Conservation (phyloP, 2,329 filamentous ascomycete species). For the Geoglossum cookeanum region DNA sequence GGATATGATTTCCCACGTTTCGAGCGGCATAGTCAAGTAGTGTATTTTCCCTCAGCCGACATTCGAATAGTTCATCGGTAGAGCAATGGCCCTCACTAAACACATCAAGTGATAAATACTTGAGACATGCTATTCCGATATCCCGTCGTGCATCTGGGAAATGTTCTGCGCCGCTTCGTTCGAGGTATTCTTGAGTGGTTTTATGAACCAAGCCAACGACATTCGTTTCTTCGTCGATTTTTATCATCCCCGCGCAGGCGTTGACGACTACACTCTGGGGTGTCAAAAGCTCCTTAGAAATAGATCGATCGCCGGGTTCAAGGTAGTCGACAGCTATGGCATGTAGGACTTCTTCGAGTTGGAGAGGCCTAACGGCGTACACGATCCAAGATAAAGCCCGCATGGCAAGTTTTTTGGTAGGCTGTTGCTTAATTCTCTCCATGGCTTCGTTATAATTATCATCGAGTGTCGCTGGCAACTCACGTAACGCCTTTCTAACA, state of each 20-base stretch:
- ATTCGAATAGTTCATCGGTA: not conserved
- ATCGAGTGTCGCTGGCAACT: conserved; percentile 9
- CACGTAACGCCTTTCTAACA: conserved; percentile 9
- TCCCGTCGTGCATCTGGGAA: conserved; percentile 16
- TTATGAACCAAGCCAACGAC: conserved; percentile 27
- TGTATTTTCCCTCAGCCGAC: not conserved
- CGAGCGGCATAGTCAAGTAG: conserved; percentile 1
- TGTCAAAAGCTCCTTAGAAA: conserved; percentile 7
- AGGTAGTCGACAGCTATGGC: conserved; percentile 11
- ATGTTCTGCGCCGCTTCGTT: conserved; percentile 13
- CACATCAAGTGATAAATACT: conserved; percentile 20
- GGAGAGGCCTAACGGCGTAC: conserved; percentile 10
- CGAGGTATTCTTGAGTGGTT: conserved; percentile 28
- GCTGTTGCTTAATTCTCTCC: conserved; percentile 11
- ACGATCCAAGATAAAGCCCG: conserved; percentile 12
- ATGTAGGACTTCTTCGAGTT: conserved; percentile 12
- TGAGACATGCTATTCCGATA: conserved; percentile 18
- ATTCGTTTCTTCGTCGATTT: conserved; percentile 20
- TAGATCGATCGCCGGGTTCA: conserved; percentile 9
- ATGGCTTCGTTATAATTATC: conserved; percentile 13
- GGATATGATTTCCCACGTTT: not conserved
- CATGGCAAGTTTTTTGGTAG: conserved; percentile 10
- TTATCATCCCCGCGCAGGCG: conserved; percentile 25
- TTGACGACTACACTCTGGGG: conserved; percentile 15
- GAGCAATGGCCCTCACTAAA: not conserved